These are phyloP conservation scores for Penicillium desertorum DNA, from an alignment of 495 filamentous ascomycete species.

Conservation along the genomic window DNA sequence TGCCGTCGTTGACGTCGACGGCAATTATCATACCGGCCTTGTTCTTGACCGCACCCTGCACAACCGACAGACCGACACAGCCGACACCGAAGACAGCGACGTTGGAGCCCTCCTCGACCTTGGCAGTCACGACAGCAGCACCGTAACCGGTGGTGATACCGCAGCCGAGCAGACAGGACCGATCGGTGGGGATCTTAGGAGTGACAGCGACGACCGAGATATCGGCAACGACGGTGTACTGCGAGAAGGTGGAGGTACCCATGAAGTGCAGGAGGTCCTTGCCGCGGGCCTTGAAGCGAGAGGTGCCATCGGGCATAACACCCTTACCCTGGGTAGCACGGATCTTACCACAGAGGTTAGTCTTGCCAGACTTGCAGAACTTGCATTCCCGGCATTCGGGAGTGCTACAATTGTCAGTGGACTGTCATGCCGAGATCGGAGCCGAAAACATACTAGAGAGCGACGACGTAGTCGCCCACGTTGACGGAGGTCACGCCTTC, in stretches of 20 bases:
- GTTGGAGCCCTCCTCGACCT: constrained; percentile 82
- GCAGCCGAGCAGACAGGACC: constrained; percentile 92
- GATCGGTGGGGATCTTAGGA: constrained; percentile 88
- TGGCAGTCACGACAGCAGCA: constrained; percentile 87
- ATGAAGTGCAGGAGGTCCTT: constrained; percentile 97
- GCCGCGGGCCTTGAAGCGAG: constrained; percentile 90
- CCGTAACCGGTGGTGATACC: constrained; percentile 99
- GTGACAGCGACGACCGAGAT: constrained; percentile 97
- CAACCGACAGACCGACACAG: constrained; percentile 90
- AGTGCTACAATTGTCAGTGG: constrained; percentile 56
- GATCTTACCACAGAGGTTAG: constrained; percentile 99
- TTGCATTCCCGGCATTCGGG: constrained; percentile 98
- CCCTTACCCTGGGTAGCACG: constrained; percentile 92
- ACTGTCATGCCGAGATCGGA: neutral
- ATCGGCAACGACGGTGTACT: constrained; percentile 98
- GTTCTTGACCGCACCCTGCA: constrained; percentile 91
- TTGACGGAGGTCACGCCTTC: constrained; percentile 94
- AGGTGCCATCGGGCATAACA: constrained; percentile 97
- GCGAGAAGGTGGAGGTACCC: constrained; percentile 97
- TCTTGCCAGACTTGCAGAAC: constrained; percentile 99
- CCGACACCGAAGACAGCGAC: constrained; percentile 96
- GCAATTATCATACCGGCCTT: constrained; percentile 89
- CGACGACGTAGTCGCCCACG: constrained; percentile 76
- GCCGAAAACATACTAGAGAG: constrained; percentile 72
- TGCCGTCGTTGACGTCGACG: constrained; percentile 88